Evolutionary conservation across 164 flowering plant species (phyloP).

Genomic region (Berberis vulgaris): DNA sequence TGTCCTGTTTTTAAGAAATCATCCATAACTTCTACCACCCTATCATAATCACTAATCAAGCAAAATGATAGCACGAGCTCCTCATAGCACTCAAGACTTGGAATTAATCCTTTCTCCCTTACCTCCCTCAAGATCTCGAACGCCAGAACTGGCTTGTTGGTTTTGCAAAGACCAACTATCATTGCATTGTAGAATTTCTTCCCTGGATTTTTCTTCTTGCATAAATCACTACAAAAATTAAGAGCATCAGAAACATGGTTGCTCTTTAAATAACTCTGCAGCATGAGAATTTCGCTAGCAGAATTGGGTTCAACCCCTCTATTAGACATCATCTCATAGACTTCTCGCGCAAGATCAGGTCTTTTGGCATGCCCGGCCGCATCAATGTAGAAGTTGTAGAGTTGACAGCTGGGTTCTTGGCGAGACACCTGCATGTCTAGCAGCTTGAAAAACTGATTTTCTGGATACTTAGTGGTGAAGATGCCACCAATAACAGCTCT

Average conservation of each 20-base stretch:
- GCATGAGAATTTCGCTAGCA: background rate
- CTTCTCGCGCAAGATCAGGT: too few species aligned
- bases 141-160: conserved; percentile 25
- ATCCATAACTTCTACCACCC: background rate
- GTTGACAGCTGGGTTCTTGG: background rate
- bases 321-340: too few species aligned
- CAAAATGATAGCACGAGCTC: conserved; percentile 43
- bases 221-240: background rate
- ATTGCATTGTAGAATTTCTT: background rate
- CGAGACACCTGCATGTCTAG: background rate
- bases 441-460: background rate
- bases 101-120: conserved; percentile 26
- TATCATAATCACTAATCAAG: conserved; percentile 22
- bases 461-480: background rate
- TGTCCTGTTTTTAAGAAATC: background rate
- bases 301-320: background rate
- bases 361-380: too few species aligned
- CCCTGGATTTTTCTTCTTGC: background rate
- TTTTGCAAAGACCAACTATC: background rate
- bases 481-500: background rate
- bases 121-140: conserved; percentile 23
- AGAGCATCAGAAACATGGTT: background rate
- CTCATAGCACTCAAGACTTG: conserved; percentile 61
- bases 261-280: background rate
- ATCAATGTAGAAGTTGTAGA: background rate